These are phyloP conservation scores for Daphne laureola DNA, from an alignment of 441 rosid species.

Conservation along the genomic window DNA sequence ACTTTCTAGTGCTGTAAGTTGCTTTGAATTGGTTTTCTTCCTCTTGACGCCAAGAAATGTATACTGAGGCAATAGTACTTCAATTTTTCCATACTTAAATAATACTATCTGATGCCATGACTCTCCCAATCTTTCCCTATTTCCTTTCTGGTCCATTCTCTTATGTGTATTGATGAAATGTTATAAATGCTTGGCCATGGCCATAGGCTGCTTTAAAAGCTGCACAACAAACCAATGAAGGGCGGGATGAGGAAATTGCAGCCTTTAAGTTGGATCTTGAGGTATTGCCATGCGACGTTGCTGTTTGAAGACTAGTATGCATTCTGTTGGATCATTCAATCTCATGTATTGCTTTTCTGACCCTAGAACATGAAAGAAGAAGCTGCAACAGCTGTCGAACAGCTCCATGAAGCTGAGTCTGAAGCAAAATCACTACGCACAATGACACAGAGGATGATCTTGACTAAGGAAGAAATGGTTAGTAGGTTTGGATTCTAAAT, in stretches of 20 bases:
- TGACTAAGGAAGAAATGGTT: slow-evolving; percentile 96
- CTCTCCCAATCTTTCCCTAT: background rate
- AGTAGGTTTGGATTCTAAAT: slow-evolving; percentile 16
- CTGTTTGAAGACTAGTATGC: slow-evolving; percentile 10
- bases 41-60: background rate
- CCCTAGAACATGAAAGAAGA: slow-evolving; percentile 65
- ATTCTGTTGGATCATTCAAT: slow-evolving; percentile 14
- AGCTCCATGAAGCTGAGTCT: slow-evolving; percentile 71
- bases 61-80: background rate
- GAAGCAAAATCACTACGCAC: slow-evolving; percentile 67
- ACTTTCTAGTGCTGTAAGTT: too few species aligned
- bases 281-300: slow-evolving; percentile 32
- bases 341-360: slow-evolving; percentile 14
- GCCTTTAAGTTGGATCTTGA: slow-evolving; percentile 61
- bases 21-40: background rate
- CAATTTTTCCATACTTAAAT: background rate
- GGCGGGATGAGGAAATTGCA: slow-evolving; percentile 59
- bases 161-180: background rate
- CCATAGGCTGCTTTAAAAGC: slow-evolving; percentile 71
- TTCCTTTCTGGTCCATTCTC: too few species aligned
- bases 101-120: background rate
- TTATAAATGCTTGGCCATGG: slow-evolving; percentile 7
- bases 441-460: slow-evolving; percentile 85
- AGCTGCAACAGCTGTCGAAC: slow-evolving; percentile 44
- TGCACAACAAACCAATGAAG: slow-evolving; percentile 60